These are phyloP conservation scores for Oryza longistaminata DNA, from an alignment of 176 grass and related monocot species.

Conservation along the genomic window DNA sequence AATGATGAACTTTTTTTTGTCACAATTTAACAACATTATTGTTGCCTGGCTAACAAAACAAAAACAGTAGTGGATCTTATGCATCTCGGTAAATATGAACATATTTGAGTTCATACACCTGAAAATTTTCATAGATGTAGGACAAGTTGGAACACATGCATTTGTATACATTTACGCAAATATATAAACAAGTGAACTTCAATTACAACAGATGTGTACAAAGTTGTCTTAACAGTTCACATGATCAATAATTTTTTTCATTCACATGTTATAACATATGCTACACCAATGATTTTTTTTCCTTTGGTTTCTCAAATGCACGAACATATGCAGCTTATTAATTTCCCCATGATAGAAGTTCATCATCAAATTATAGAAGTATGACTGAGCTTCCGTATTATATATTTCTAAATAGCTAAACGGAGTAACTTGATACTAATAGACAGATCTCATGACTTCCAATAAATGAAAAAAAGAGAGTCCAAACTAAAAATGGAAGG, in stretches of 20 bases:
- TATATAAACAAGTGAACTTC: background rate
- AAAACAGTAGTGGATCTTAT: background rate
- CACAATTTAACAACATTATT: background rate
- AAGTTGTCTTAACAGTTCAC: background rate
- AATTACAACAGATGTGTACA: background rate
- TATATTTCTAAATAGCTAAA: background rate
- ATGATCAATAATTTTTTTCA: background rate
- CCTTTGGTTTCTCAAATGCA: background rate
- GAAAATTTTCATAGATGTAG: background rate
- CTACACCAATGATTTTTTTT: background rate
- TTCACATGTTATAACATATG: background rate
- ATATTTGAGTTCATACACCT: background rate
- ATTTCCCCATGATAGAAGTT: background rate
- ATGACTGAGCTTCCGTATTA: background rate
- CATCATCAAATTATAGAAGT: background rate
- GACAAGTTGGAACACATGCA: background rate
- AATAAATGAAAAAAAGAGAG: background rate
- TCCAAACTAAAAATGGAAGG: conserved; percentile 4
- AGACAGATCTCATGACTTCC: background rate
- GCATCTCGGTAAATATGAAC: background rate
- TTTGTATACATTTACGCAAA: background rate
- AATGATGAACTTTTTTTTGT: background rate
- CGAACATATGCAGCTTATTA: background rate
- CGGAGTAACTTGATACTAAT: background rate
- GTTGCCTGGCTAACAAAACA: background rate